Conservation (phyloP, 768 basidiomycete genomes). For the Mycena venus region DNA sequence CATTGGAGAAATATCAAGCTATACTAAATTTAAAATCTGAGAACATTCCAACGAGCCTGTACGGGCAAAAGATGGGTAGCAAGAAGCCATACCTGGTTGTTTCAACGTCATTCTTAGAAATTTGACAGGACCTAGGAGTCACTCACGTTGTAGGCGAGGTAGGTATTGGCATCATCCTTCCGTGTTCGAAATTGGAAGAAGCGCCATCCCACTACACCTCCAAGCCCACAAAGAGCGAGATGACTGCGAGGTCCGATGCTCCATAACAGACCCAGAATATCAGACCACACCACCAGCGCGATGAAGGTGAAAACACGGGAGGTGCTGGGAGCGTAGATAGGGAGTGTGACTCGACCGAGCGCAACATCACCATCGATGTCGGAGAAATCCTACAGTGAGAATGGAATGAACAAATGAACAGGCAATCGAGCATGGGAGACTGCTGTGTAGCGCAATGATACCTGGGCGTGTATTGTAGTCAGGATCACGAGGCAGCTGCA, state of each 20-base stretch:
- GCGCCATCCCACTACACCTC: background rate
- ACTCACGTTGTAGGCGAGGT: too few relatives aligned
- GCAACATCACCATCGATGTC: slow-evolving; percentile 58
- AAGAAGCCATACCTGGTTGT: too few relatives aligned
- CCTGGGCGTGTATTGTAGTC: slow-evolving; percentile 61
- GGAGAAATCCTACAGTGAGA: too few relatives aligned
- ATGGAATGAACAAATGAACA: too few relatives aligned
- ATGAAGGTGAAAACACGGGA: slow-evolving; percentile 44
- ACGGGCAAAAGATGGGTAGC: too few relatives aligned
- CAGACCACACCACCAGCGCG: slow-evolving; percentile 33
- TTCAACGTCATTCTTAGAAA: too few relatives aligned
- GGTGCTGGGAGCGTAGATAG: slow-evolving; percentile 55
- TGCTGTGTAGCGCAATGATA: too few relatives aligned
- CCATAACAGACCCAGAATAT: background rate
- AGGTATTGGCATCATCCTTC: background rate
- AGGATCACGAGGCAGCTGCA: slow-evolving; percentile 47
- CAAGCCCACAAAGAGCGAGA: background rate
- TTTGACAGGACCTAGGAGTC: too few relatives aligned
- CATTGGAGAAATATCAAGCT: too few relatives aligned
- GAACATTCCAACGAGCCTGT: too few relatives aligned
- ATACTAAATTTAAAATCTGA: too few relatives aligned
- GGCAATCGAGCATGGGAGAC: too few relatives aligned
- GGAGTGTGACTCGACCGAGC: slow-evolving; percentile 57
- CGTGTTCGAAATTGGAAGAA: background rate
- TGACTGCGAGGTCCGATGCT: background rate